Evolutionary conservation across 805 yeast species (phyloP).

Genomic region (Debaryomyces tyrocola): DNA sequence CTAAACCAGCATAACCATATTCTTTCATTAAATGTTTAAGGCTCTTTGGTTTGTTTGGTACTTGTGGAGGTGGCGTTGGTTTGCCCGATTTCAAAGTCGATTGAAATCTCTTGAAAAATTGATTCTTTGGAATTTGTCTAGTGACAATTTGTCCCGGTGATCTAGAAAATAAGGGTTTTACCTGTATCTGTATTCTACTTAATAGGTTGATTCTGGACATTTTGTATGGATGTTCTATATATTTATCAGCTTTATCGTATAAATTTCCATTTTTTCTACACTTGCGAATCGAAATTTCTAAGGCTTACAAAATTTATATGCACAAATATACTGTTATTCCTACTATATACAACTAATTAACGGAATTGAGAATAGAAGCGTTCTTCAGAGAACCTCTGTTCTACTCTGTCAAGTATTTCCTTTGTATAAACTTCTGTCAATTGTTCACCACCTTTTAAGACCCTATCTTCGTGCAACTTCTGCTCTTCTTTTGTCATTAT

Average conservation of each 20-base stretch:
- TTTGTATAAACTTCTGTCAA: conserved; percentile 62
- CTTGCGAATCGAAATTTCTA: too few species aligned
- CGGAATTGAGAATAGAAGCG: conserved; percentile 62
- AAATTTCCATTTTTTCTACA: too few species aligned
- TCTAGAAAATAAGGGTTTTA: neutral
- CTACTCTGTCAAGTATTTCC: conserved; percentile 57
- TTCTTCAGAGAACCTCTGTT: conserved; percentile 73
- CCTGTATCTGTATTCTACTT: conserved; percentile 3
- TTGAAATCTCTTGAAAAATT: conserved; percentile 15
- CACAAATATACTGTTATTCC: neutral
- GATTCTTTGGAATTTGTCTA: neutral
- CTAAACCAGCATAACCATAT: conserved; percentile 90
- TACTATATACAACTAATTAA: conserved; percentile 12
- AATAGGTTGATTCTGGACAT: conserved; percentile 13
- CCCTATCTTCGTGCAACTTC: conserved; percentile 70
- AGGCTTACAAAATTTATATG: neutral
- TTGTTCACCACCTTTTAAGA: conserved; percentile 66
- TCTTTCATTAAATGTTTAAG: conserved; percentile 70
- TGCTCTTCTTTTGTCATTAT: conserved; percentile 89
- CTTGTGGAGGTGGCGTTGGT: conserved; percentile 5
- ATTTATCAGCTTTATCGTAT: too few species aligned
- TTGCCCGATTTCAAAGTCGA: conserved; percentile 8
- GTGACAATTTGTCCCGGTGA: neutral
- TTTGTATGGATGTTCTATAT: neutral
- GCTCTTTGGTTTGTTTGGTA: conserved; percentile 39